Evolutionary conservation across 495 filamentous ascomycete species (phyloP).

Genomic region (Delitschia confertaspora): DNA sequence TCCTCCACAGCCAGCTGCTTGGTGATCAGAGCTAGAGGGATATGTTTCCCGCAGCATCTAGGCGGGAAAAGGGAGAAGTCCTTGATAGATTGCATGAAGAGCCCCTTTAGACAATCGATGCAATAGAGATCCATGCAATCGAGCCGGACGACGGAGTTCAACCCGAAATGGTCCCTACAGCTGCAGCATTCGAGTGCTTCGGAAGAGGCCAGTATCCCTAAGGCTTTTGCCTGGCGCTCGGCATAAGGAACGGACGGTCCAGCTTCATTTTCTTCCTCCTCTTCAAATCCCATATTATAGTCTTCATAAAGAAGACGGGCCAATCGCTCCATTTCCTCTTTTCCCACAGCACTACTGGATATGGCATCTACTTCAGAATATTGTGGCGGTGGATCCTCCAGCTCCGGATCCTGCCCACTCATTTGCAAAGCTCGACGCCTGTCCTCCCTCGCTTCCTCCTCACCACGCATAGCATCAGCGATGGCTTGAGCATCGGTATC

Average conservation of each 20-base stretch:
- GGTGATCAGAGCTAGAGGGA: neutral
- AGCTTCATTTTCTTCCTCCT: conserved; percentile 4
- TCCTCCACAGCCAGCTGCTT: neutral
- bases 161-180: conserved; percentile 5
- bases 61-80: conserved; percentile 1
- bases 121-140: conserved; percentile 4
- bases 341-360: neutral
- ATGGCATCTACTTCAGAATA: neutral
- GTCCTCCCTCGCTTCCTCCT: conserved; percentile 13
- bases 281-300: neutral
- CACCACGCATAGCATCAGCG: neutral
- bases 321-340: neutral
- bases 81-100: conserved; percentile 1
- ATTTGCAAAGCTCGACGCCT: conserved; percentile 8
- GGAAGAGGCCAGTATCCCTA: no score
- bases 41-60: neutral
- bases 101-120: neutral
- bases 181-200: neutral
- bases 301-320: neutral
- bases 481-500: conserved; percentile 12
- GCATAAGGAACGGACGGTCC: conserved; percentile 13
- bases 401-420: conserved; percentile 6
- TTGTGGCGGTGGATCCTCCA: conserved; percentile 7
- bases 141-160: neutral
- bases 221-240: conserved; percentile 3